phyloP scores from a whole-genome alignment of 2,329 filamentous ascomycete genomes.

The Aspergillus pseudoviridinutans region DNA sequence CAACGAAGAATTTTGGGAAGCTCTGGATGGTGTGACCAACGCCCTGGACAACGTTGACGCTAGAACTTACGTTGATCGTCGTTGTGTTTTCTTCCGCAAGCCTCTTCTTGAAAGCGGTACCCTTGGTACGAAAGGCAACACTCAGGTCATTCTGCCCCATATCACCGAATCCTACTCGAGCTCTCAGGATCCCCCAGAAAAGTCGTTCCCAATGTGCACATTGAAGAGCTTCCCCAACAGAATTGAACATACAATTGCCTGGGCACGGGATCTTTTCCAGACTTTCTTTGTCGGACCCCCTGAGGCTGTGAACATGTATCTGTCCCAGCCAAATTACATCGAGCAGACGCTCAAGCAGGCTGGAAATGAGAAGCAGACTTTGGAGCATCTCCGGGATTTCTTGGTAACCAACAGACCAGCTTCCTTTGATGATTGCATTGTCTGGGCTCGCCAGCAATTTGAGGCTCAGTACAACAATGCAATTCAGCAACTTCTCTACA shows the following conservation, averaged over 20 bases:
- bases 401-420: constrained; percentile 87
- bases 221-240: constrained; percentile 95
- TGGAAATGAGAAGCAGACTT: constrained; percentile 88
- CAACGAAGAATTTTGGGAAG: constrained; percentile 86
- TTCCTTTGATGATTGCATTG: constrained; percentile 92
- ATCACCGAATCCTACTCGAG: constrained; percentile 96
- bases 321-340: constrained; percentile 87
- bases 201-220: constrained; percentile 99
- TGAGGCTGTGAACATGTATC: constrained; percentile 89
- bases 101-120: constrained; percentile 94
- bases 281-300: constrained; percentile 89
- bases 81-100: constrained; percentile 98
- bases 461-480: constrained; percentile 97
- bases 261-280: constrained; percentile 95
- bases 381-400: constrained; percentile 86
- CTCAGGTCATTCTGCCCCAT: constrained; percentile 85
- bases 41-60: constrained; percentile 97
- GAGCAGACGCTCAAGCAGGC: constrained; percentile 84
- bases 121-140: constrained; percentile 98
- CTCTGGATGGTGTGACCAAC: constrained; percentile 88
- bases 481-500: constrained; percentile 90
- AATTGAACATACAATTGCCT: constrained; percentile 98
- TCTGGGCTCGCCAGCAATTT: constrained; percentile 90
- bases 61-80: constrained; percentile 89
- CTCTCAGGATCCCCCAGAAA: constrained; percentile 95